phyloP scores from a whole-genome alignment of 2,329 filamentous ascomycete species.

The Cryphonectria radicalis region DNA sequence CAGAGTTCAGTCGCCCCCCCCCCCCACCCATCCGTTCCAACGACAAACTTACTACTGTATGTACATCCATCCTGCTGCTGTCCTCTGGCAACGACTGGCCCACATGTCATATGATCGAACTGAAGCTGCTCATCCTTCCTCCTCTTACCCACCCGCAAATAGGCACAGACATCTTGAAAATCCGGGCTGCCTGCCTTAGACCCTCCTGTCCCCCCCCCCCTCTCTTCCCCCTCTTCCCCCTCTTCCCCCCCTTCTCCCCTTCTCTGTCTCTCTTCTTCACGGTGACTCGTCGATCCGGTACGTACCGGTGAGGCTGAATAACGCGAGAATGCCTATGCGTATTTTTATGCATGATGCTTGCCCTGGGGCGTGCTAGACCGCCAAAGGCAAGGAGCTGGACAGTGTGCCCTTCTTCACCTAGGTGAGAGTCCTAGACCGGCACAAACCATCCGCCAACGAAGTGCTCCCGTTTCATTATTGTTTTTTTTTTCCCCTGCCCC shows the following conservation, averaged over 20 bases:
- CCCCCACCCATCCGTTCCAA: neutral
- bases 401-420: neutral
- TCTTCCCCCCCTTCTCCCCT: too few species aligned
- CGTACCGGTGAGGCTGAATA: constrained; percentile 21
- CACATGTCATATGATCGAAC: constrained; percentile 4
- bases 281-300: neutral
- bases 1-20: neutral
- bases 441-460: neutral
- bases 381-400: neutral
- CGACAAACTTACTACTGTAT: neutral
- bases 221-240: too few species aligned
- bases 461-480: neutral
- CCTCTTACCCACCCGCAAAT: constrained; percentile 3
- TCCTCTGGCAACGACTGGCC: neutral
- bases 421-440: neutral
- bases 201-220: neutral
- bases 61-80: constrained; percentile 10
- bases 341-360: constrained; percentile 15
- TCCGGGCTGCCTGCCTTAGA: neutral
- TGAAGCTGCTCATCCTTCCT: constrained; percentile 12
- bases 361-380: neutral
- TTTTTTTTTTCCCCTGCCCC: too few species aligned
- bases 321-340: constrained; percentile 1
- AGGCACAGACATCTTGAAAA: neutral
- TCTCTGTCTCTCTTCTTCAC: neutral